Percentiles rank a stretch among this genome's conserved stretches.
These are phyloP conservation scores for Cytidiella melzeri DNA, from an alignment of 768 basidiomycete species.

Conservation along the genomic window DNA sequence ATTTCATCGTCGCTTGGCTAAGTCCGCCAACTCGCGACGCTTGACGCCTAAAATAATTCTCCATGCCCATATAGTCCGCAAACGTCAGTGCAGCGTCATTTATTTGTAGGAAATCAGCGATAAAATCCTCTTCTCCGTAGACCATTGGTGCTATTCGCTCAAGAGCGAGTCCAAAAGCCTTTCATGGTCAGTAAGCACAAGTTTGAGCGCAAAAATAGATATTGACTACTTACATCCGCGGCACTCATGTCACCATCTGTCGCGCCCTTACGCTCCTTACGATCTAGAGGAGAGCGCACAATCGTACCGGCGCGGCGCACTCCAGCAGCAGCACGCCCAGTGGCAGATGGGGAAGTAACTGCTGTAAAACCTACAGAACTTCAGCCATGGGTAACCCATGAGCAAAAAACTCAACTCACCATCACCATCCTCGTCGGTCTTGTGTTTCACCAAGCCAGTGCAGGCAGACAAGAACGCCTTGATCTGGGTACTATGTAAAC, in stretches of 20 bases:
- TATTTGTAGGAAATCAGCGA: constrained; percentile 88
- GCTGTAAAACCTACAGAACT: constrained; percentile 41
- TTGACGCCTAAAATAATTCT: constrained; percentile 90
- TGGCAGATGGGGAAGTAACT: constrained; percentile 12
- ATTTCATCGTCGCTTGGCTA: constrained; percentile 64
- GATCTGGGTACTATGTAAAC: constrained; percentile 77
- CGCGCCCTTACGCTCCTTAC: constrained; percentile 49
- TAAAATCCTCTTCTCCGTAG: constrained; percentile 82
- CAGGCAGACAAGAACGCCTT: constrained; percentile 61
- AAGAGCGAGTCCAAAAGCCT: constrained; percentile 74
- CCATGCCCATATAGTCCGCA: constrained; percentile 91
- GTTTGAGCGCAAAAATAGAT: constrained; percentile 1
- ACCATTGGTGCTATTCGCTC: constrained; percentile 72
- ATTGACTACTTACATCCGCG: constrained; percentile 52
- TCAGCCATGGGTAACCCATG: not conserved
- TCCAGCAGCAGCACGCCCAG: constrained; percentile 44
- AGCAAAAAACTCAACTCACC: constrained; percentile 34
- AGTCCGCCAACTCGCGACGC: constrained; percentile 71
- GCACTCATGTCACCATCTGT: constrained; percentile 57
- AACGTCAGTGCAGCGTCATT: constrained; percentile 86
- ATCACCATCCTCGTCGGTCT: constrained; percentile 65
- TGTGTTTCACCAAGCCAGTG: constrained; percentile 54
- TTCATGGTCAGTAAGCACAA: constrained; percentile 4
- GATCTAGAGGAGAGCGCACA: constrained; percentile 72
- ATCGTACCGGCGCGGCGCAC: constrained; percentile 82